Conservation (phyloP, 176 grass and related monocot genomes). For the Aechmea fasciata region DNA sequence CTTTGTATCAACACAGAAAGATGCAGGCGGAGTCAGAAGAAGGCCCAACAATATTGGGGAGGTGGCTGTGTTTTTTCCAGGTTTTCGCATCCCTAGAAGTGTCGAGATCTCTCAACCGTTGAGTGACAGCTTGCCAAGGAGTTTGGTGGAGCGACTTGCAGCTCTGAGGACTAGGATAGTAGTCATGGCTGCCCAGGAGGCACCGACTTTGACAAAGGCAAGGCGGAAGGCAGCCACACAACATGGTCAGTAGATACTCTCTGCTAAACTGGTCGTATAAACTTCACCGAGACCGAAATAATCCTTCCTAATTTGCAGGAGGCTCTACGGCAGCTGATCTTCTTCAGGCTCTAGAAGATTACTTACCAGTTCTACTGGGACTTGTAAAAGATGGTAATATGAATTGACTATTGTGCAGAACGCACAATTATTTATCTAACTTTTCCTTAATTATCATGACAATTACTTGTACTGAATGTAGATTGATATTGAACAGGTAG, state of each 20-base stretch:
- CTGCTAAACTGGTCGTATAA: not conserved
- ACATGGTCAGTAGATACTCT: constrained; percentile 11
- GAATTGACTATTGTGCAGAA: not conserved
- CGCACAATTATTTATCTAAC: not conserved
- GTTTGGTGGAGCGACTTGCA: constrained; percentile 15
- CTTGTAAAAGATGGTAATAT: constrained; percentile 23
- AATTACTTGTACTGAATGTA: not conserved
- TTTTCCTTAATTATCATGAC: constrained; percentile 14
- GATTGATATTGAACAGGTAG: constrained; percentile 24
- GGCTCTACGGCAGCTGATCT: constrained; percentile 21
- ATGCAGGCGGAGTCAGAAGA: constrained; percentile 14
- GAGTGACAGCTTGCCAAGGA: constrained; percentile 9
- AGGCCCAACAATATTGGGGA: constrained; percentile 6
- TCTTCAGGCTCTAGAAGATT: constrained; percentile 20
- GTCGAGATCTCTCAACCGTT: constrained; percentile 11
- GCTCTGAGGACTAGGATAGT: constrained; percentile 17
- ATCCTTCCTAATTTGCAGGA: constrained; percentile 2
- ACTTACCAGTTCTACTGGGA: constrained; percentile 22
- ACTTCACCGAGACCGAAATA: not conserved
- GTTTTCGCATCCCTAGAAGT: constrained; percentile 15
- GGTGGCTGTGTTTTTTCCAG: constrained; percentile 22
- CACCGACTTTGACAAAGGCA: constrained; percentile 4
- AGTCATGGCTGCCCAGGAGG: constrained; percentile 22
- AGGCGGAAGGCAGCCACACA: constrained; percentile 7
- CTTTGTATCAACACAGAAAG: not conserved